phyloP scores from a whole-genome alignment of 495 filamentous ascomycete species.

The Lentithecium fluviatile region DNA sequence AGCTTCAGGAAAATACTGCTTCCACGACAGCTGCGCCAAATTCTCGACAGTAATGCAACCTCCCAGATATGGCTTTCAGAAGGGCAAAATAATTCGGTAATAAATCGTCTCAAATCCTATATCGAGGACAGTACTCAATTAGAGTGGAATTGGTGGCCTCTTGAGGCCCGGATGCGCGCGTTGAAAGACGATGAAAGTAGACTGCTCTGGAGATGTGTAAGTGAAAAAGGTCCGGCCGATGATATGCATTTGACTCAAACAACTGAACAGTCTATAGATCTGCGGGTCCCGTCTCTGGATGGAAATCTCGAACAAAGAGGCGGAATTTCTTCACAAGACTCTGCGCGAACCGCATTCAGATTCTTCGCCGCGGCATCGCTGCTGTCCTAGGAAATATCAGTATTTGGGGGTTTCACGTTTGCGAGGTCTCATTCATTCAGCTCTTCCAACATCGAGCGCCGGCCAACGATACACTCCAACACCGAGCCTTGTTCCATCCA shows the following conservation, averaged over 20 bases:
- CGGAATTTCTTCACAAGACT: too few species aligned
- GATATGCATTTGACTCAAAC: not conserved
- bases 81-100: not conserved
- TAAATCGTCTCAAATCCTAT: not conserved
- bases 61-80: not conserved
- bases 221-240: not conserved
- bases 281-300: not conserved
- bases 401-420: too few species aligned
- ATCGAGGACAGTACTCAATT: not conserved
- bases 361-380: too few species aligned
- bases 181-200: not conserved
- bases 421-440: too few species aligned
- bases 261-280: not conserved
- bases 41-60: not conserved
- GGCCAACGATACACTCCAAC: too few species aligned
- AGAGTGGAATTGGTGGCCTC: constrained; percentile 3
- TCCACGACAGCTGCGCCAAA: not conserved
- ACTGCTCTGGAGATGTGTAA: constrained; percentile 5
- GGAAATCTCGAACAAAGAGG: not conserved
- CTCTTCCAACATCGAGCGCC: too few species aligned
- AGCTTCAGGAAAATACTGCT: not conserved
- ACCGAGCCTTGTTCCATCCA: too few species aligned
- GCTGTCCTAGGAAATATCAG: too few species aligned
- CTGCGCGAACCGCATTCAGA: too few species aligned
- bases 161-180: not conserved